Evolutionary conservation across 1,284 basidiomycete species (phyloP), one percentile per base, ranked within the genome.

Genomic region (Singerocomus rubriflavus): DNA sequence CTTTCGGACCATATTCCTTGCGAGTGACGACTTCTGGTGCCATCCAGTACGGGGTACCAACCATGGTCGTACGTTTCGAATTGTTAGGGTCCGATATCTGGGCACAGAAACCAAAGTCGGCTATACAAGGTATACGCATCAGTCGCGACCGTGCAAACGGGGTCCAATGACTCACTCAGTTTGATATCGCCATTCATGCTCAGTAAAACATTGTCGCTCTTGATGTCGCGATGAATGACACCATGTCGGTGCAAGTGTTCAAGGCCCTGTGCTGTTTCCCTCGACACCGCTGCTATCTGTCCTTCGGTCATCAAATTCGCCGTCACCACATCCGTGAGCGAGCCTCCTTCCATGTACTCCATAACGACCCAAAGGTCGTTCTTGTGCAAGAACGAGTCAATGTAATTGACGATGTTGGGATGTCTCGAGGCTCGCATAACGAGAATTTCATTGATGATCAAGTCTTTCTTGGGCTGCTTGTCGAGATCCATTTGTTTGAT

Each of bases 401-500:
- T 98, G 72, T 93, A 99, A 72, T 98, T 99, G 75, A 99, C 97
- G 62, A 99, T 98, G 71, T 99, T 99, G 16, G 91, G 91, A 69
- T 99, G 96, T 33, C 91, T 81, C 14, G 91, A 94, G 42, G 94
- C 88, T 39, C 93, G 91, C 96, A 99, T 98, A 67, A 98, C 95
- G 59, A 98, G 84, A 58, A 99, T 98, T 72, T 99, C 97, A 73
- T 99, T 99, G 76, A 99, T 98, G 75, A 99, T 99, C 46, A 99
- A 80, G 67, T 99, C 96, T 73, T 98, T 98, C 80, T 99, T 99
- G 32, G 96, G 97, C 69, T 99, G 97, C 74, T 98, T 98, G 71
- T 98, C 94, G 31, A 99, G 80, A 75, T 99, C 96, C 97, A 99
- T 99, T 73, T 99, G 96, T 73, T 99, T 99, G 80, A 99, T 99